Evolutionary conservation across 1,284 basidiomycete species (phyloP), one percentile per base, ranked within the genome.

Genomic region (Puccinia polysora): DNA sequence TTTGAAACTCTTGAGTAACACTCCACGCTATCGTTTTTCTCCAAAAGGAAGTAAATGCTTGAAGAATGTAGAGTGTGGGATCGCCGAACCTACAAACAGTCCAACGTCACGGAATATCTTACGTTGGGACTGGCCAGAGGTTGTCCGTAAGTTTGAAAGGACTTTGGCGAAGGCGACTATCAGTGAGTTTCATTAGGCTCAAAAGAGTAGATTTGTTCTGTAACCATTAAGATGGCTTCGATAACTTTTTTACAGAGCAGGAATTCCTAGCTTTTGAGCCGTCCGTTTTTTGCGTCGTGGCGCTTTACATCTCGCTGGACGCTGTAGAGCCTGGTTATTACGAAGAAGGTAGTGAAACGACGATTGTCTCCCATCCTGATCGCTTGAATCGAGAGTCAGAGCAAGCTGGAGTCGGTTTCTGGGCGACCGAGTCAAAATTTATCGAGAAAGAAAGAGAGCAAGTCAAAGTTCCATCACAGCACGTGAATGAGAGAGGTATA

Each of bases 111-210:
- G 45, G 38, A 60, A 8, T 60, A 25, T 10, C 23, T 36, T 47
- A 25, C 43, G 43, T 52, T 69, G 67, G 67, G 67, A 59, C 47
- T 69, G 67, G 67, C 67, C 67, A n/a, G 49, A 59, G 28, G 55
- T 69, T 55, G 38, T 69, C 7, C 40, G 40, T 52, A 45, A 69
- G 23, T 59, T 69, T 40, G 55, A 69, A 47, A 49, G 32, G 50
- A 56, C 56, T 28, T 58, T 69, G 45, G 56, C 52, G 12, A 69
- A 60, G 60, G 67, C 49, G 23, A 69, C 55, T 20, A 59, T 49
- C 14, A 34, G 67, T 69, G 25, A 60, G 67, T 40, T 43, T 7
- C 12, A 53, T 28, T 18, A 2, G 25, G 32, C n/a, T 1, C 1
- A 1, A 30, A 65, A 5, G 30, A 32, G 36, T 30, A 25, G n/a